phyloP scores from a whole-genome alignment of 2,329 filamentous ascomycete species.

The Clonostachys byssicola region DNA sequence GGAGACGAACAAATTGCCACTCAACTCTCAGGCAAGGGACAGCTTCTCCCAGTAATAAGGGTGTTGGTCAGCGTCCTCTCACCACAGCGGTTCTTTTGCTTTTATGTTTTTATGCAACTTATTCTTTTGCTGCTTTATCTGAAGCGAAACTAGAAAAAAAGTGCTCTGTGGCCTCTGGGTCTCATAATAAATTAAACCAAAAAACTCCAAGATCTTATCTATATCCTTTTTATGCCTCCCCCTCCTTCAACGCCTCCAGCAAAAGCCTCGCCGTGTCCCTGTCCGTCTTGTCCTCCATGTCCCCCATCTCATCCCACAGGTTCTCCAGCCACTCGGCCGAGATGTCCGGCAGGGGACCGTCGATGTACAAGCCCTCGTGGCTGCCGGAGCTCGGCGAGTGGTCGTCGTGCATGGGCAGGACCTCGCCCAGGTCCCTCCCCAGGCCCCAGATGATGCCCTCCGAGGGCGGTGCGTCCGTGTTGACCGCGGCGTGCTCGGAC shows the following conservation, averaged over 20 bases:
- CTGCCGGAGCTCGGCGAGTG: conserved; percentile 9
- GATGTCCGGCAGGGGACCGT: conserved; percentile 17
- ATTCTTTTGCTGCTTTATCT: too few relatives aligned
- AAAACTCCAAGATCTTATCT: background rate
- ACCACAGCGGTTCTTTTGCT: background rate
- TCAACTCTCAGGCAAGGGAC: too few relatives aligned
- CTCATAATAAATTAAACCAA: too few relatives aligned
- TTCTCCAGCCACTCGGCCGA: conserved; percentile 29
- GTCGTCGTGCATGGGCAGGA: conserved; percentile 21
- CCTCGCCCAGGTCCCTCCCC: conserved; percentile 20
- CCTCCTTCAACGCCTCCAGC: conserved; percentile 28
- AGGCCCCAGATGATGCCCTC: conserved; percentile 23
- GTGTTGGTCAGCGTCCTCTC: too few relatives aligned
- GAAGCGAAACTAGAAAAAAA: too few relatives aligned
- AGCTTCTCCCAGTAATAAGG: too few relatives aligned
- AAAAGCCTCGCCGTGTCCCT: conserved; percentile 29
- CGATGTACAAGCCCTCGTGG: conserved; percentile 17
- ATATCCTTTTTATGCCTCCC: conserved; percentile 11
- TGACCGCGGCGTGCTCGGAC: conserved; percentile 2
- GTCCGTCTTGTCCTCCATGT: conserved; percentile 20
- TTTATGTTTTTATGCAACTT: too few relatives aligned
- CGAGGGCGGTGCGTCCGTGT: conserved; percentile 12
- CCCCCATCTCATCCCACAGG: conserved; percentile 23
- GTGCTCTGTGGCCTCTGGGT: too few relatives aligned
- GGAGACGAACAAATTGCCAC: too few relatives aligned